These are phyloP conservation scores for Chaetomium tenue DNA, from an alignment of 495 filamentous ascomycete genomes.

Conservation along the genomic window DNA sequence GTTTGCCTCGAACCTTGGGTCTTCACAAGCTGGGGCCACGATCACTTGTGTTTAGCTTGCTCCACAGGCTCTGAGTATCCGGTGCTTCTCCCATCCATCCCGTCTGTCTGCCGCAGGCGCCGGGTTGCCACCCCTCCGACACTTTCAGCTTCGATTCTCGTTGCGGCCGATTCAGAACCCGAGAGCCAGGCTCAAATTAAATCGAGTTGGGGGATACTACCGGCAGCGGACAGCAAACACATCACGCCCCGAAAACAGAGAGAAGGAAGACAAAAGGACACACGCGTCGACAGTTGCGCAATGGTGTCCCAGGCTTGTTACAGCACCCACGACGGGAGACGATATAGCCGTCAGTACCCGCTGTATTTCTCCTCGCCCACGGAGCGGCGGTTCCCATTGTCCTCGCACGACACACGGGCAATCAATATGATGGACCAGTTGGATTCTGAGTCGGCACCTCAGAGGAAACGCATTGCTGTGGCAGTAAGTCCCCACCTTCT, in stretches of 20 bases:
- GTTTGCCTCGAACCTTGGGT: background rate
- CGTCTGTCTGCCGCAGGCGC: constrained; percentile 4
- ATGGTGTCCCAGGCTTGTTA: constrained; percentile 48
- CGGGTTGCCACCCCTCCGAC: background rate
- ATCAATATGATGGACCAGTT: constrained; percentile 45
- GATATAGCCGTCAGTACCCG: constrained; percentile 44
- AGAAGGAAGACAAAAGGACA: background rate
- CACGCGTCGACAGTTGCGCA: constrained; percentile 23
- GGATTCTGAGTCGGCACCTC: constrained; percentile 43
- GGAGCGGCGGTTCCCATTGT: constrained; percentile 39
- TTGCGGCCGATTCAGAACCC: constrained; percentile 23
- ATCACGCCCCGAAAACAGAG: background rate
- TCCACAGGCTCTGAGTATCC: background rate
- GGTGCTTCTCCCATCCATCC: background rate
- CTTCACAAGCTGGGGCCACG: background rate
- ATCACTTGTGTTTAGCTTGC: background rate
- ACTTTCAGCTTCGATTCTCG: background rate
- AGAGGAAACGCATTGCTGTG: constrained; percentile 62
- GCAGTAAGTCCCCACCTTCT: constrained; percentile 53
- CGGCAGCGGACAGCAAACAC: background rate
- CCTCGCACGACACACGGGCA: constrained; percentile 37
- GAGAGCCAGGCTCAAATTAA: constrained; percentile 23
- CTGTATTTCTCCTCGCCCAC: constrained; percentile 37
- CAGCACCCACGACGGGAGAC: constrained; percentile 35
- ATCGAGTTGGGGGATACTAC: constrained; percentile 16